Evolutionary conservation across 2,329 filamentous ascomycete species (phyloP), one percentile per base, ranked within the genome.

Genomic region (Fusarium sterilihyphosum): DNA sequence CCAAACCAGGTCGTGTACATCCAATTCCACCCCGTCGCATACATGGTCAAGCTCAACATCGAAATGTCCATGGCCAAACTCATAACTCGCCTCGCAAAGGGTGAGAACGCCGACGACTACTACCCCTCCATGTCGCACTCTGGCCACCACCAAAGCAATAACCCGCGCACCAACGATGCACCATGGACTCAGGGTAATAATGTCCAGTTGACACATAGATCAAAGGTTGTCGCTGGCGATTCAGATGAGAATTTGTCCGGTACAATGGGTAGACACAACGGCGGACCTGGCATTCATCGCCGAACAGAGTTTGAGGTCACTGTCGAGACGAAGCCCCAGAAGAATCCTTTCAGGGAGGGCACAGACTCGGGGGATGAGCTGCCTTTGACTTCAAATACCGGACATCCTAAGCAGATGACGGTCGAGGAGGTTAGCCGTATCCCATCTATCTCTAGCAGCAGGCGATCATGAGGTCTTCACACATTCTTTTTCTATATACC

Each of bases 11-110:
- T 76, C 24, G 80, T 83, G n/a, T 81, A 86, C 70, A 84, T 88
- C 43, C 86, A 88, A 71, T 87, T 88, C 75, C 86, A 88, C 64
- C 86, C 87, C 2, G 81, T 88, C 14, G 85, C 85, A 8, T 88
- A 88, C 74, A 82, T 87, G 41, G 85, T 88, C 65, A 88, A 88
- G 65, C 83, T 88, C 47, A 86, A 88, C 73, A 88, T 88, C 70
- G 86, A 88, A 77, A 85, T 88, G 83, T 84, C 83, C 18, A 88
- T 88, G 86, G 86, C 87, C 41, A 83, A 84, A 17, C 84, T 88
- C n/a, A 88, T 88, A 73, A 84, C 80, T 11, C 82, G 82, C 18
- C 78, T 85, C 6, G 80, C 80, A 6, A 71, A 61, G 9, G 60
- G 66, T 1, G 65, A 76, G 40, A 54, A 61, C 11, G 18, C 69